These are phyloP conservation scores for Lipomyces mesembrius DNA, from an alignment of 805 yeast species.

Conservation along the genomic window DNA sequence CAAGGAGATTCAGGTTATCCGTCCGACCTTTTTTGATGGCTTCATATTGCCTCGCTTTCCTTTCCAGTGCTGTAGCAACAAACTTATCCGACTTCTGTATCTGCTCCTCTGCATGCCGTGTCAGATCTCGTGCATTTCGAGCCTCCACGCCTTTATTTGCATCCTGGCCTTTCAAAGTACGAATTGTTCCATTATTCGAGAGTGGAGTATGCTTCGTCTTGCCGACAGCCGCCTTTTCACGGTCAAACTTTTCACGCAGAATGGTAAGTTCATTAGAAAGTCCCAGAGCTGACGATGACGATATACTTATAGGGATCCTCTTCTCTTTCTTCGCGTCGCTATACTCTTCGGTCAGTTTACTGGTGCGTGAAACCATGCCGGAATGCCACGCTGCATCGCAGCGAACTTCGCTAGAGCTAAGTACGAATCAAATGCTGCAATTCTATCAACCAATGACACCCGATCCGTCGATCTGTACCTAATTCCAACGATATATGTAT, in stretches of 20 bases:
- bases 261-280: slow-evolving; percentile 31
- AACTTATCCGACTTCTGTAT: slow-evolving; percentile 7
- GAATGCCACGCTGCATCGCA: neutral
- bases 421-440: no score
- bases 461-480: no score
- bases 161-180: neutral
- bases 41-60: slow-evolving; percentile 33
- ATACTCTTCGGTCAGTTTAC: neutral
- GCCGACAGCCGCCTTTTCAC: slow-evolving; percentile 21
- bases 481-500: no score
- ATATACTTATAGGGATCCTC: slow-evolving; percentile 27
- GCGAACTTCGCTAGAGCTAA: no score
- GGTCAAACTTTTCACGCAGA: slow-evolving; percentile 28
- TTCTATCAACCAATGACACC: no score
- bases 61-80: slow-evolving; percentile 17
- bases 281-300: slow-evolving; percentile 32
- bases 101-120: neutral
- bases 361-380: neutral
- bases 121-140: slow-evolving; percentile 29
- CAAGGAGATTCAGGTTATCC: slow-evolving; percentile 14
- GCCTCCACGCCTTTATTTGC: slow-evolving; percentile 29
- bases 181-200: neutral
- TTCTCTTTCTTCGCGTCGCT: neutral
- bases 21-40: slow-evolving; percentile 29
- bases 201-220: slow-evolving; percentile 10